Evolutionary conservation across 2,329 filamentous ascomycete species (phyloP).

Genomic region (Claviceps sorghi): DNA sequence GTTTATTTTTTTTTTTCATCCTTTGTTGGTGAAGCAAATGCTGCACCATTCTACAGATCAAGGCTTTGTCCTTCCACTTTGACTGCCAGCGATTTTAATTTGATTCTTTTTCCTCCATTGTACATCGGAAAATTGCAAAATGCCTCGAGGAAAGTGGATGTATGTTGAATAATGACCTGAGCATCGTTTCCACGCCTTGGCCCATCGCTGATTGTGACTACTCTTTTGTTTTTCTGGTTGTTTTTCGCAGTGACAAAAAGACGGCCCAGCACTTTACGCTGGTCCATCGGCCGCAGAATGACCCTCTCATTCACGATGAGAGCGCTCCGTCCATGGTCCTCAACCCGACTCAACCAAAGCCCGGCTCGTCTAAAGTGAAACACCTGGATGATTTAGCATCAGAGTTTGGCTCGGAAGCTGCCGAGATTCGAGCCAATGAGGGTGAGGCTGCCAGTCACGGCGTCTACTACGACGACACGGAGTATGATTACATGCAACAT

Average conservation of each 20-base stretch:
- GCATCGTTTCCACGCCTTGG: background rate
- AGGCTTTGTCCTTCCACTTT: constrained; percentile 5
- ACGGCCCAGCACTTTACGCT: constrained; percentile 84
- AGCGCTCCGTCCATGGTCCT: constrained; percentile 82
- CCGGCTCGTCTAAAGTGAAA: constrained; percentile 35
- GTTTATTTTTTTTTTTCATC: constrained; percentile 16
- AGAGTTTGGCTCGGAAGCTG: constrained; percentile 56
- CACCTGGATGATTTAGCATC: constrained; percentile 60
- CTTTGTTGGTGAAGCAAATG: background rate
- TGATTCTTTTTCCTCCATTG: background rate
- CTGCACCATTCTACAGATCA: constrained; percentile 10
- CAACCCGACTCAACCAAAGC: constrained; percentile 43
- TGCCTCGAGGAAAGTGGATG: constrained; percentile 65
- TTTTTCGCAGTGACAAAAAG: constrained; percentile 55
- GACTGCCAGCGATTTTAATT: background rate
- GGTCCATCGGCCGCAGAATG: constrained; percentile 91
- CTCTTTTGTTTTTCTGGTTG: background rate
- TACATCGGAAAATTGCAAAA: constrained; percentile 27
- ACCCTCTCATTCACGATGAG: constrained; percentile 89
- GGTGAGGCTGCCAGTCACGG: constrained; percentile 91
- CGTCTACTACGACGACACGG: constrained; percentile 85
- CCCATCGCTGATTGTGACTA: background rate
- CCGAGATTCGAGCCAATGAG: constrained; percentile 67
- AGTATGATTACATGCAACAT: constrained; percentile 99
- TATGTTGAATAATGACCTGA: constrained; percentile 13